Percentiles rank a stretch among this genome's conserved stretches.
phyloP scores from a whole-genome alignment of 2,329 filamentous ascomycete genomes.

The Phialophora macrospora region DNA sequence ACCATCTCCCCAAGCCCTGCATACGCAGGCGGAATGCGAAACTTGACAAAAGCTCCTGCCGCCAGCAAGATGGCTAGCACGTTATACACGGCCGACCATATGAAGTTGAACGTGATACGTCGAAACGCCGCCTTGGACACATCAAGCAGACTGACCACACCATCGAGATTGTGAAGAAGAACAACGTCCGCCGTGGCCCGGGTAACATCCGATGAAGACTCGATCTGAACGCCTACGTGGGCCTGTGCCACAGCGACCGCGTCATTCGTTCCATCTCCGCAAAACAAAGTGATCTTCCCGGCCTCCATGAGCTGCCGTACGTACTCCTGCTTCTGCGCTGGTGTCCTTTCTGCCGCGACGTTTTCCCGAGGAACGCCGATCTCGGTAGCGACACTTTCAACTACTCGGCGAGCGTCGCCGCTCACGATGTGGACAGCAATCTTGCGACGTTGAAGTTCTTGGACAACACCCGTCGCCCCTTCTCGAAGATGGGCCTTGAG shows the following conservation, averaged over 20 bases:
- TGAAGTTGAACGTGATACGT: conserved; percentile 69
- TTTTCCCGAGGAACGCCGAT: conserved; percentile 50
- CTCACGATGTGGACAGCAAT: conserved; percentile 62
- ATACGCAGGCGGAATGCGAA: conserved; percentile 65
- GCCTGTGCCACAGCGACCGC: conserved; percentile 73
- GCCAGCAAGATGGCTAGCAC: conserved; percentile 69
- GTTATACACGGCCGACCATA: conserved; percentile 73
- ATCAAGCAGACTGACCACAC: conserved; percentile 64
- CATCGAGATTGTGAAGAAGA: conserved; percentile 64
- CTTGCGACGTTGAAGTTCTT: conserved; percentile 54
- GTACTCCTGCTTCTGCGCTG: conserved; percentile 61
- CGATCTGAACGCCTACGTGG: conserved; percentile 72
- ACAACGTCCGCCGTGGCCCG: conserved; percentile 71
- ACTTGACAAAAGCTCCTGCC: conserved; percentile 66
- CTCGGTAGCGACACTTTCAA: conserved; percentile 52
- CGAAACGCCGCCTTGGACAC: conserved; percentile 52
- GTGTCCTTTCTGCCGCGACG: conserved; percentile 55
- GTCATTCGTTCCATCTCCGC: conserved; percentile 80
- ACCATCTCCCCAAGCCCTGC: conserved; percentile 74
- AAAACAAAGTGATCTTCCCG: conserved; percentile 63
- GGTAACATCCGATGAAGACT: conserved; percentile 67
- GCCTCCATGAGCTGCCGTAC: conserved; percentile 47
- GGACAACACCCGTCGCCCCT: conserved; percentile 58
- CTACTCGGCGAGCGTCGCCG: conserved; percentile 59
- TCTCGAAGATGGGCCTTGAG: conserved; percentile 56